A percentile compares a stretch with the other conserved stretches of the same genome.
These are phyloP conservation scores for Aspergillus hancockii DNA, from an alignment of 495 filamentous ascomycete genomes.

Conservation along the genomic window DNA sequence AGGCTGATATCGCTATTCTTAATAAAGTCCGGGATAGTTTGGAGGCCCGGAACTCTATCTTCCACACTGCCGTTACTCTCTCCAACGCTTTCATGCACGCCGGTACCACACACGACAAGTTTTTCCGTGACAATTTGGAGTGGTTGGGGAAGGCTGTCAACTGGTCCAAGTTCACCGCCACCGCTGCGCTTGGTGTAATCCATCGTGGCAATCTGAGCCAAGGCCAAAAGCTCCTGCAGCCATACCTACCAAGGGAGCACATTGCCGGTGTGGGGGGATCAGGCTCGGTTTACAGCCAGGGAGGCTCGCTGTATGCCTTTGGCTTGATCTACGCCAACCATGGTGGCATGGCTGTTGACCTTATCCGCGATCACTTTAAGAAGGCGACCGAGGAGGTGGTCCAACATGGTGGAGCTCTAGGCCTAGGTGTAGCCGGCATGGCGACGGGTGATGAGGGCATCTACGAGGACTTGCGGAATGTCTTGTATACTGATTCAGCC, in stretches of 20 bases:
- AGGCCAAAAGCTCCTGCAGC: conserved; percentile 88
- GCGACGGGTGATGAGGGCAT: conserved; percentile 87
- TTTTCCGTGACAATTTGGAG: conserved; percentile 95
- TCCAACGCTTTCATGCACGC: conserved; percentile 99
- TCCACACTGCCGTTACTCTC: conserved; percentile 94
- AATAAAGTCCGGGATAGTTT: conserved; percentile 96
- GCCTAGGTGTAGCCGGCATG: conserved; percentile 97
- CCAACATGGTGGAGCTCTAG: conserved; percentile 93
- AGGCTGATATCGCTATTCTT: conserved; percentile 80
- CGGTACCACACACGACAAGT: conserved; percentile 96
- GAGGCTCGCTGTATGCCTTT: conserved; percentile 92
- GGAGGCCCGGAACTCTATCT: conserved; percentile 95
- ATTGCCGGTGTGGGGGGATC: conserved; percentile 60
- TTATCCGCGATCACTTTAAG: conserved; percentile 84
- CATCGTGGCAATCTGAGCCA: conserved; percentile 93
- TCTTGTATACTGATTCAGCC: conserved; percentile 89
- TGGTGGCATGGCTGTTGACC: conserved; percentile 86
- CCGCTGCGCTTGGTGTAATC: conserved; percentile 93
- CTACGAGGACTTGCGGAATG: conserved; percentile 84
- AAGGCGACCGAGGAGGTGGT: conserved; percentile 90
- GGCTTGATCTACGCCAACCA: conserved; percentile 98
- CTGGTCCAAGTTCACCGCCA: conserved; percentile 99
- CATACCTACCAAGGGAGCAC: conserved; percentile 81
- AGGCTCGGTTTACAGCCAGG: conserved; percentile 91
- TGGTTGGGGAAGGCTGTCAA: conserved; percentile 99